Evolutionary conservation across 345 rosid species (phyloP), one percentile per base, ranked within the genome.

Genomic region (Eucalyptus guilfoylei): DNA sequence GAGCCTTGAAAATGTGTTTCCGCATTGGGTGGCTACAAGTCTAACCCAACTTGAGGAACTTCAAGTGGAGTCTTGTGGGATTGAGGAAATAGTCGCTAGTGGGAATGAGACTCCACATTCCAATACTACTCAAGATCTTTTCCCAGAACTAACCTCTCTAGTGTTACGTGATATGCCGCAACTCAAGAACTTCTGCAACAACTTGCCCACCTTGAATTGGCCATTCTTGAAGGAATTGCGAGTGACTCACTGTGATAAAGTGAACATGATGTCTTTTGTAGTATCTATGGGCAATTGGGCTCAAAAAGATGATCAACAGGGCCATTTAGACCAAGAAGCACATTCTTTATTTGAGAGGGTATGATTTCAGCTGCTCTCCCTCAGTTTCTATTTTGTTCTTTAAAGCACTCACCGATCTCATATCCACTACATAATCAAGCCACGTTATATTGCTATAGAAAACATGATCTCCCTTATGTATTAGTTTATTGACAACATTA

Each of bases 191-290:
- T 32, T 69, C 0, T 34, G 2, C 1, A 2, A 44, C 21, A 69
- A 19, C 42, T 17, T 34, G 44, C 44, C 80, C 44, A 3, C 44
- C 17, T 34, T 69, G 26, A 69, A 69, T 0, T 69, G 80, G 44
- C 44, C 24, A 17, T 5, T 34, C 24, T 5, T 34, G 24, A 0
- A 34, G 44, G 80, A 69, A 17, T 34, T 69, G 26, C 80, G 44
- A 34, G 44, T 69, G 2, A 34, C 14, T 34, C 80, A 69, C 1
- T 34, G 26, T 69, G 44, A 69, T 5, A 17, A 69, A 69, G 4
- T 5, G 0, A 34, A 69, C 14, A 9, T 1, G 7, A 2, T 17
- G 2, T 34, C 26, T 5, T 9, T 34, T 34, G 44, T 2, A 3
- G 8, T 26, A 69, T 69, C 2, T 6, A 69, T 69, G 44, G 34